A percentile compares a stretch with the other conserved stretches of the same genome.
These are phyloP conservation scores for Aspergillus saccharolyticus DNA, from an alignment of 495 filamentous ascomycete genomes.

Conservation along the genomic window DNA sequence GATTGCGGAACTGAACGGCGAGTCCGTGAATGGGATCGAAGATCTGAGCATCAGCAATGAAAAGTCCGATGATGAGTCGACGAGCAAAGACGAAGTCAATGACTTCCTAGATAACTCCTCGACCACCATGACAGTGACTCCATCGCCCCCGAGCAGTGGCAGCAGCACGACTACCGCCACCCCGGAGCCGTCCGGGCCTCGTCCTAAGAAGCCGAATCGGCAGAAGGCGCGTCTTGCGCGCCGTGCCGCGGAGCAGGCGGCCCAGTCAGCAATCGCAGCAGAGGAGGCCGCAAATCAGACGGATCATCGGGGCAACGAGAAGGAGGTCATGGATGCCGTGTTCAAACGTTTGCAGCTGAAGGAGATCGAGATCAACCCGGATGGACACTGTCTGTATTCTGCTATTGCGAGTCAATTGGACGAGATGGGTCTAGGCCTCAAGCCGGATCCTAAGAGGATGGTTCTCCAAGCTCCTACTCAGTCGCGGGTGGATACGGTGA, in stretches of 20 bases:
- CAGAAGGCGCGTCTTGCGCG: constrained; percentile 88
- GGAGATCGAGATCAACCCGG: constrained; percentile 77
- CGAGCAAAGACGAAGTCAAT: constrained; percentile 12
- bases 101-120: constrained; percentile 8
- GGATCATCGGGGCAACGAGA: constrained; percentile 69
- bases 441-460: constrained; percentile 41
- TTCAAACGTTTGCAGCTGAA: constrained; percentile 58
- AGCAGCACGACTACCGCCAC: constrained; percentile 6
- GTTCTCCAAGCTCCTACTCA: constrained; percentile 32
- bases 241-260: constrained; percentile 77
- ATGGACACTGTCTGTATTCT: constrained; percentile 95
- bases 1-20: constrained; percentile 52
- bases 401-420: constrained; percentile 81
- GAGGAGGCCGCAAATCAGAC: constrained; percentile 70
- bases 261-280: constrained; percentile 58
- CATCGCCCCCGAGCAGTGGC: constrained; percentile 4
- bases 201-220: constrained; percentile 73
- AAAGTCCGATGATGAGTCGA: constrained; percentile 15
- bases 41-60: constrained; percentile 30
- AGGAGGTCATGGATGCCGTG: constrained; percentile 57
- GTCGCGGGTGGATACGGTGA: constrained; percentile 41
- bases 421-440: constrained; percentile 38
- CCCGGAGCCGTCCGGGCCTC: constrained; percentile 12
- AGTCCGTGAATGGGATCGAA: constrained; percentile 26
- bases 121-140: background rate